phyloP scores from a whole-genome alignment of 768 basidiomycete genomes.

The Roridomyces roridus region DNA sequence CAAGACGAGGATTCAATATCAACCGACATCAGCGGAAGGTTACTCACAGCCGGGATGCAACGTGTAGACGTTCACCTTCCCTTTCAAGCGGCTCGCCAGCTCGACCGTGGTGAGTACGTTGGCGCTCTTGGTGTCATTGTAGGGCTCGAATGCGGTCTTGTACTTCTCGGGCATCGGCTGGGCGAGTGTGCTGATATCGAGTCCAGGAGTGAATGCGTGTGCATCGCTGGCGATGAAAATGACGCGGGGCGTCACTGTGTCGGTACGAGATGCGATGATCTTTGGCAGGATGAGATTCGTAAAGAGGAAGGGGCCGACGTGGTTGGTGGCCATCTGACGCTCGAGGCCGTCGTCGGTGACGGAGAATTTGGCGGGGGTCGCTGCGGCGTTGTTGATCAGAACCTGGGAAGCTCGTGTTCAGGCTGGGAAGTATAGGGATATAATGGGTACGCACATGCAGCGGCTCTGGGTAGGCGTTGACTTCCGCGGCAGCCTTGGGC shows the following conservation, averaged over 20 bases:
- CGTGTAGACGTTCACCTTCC: conserved; percentile 7
- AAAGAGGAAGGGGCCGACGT: too few species aligned
- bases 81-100: conserved; percentile 3
- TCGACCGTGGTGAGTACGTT: conserved; percentile 5
- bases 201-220: not conserved
- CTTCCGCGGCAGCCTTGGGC: not conserved
- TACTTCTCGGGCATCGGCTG: not conserved
- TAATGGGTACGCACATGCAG: too few species aligned
- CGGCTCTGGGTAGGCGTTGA: conserved; percentile 3
- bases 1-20: not conserved
- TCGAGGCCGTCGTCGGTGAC: too few species aligned
- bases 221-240: not conserved
- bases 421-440: too few species aligned
- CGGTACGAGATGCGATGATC: not conserved
- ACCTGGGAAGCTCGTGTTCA: too few species aligned
- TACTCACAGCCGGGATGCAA: conserved; percentile 9
- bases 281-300: not conserved
- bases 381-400: too few species aligned
- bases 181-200: too few species aligned
- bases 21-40: too few species aligned
- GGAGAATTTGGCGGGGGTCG: too few species aligned
- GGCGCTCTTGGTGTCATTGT: conserved; percentile 4
- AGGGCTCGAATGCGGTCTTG: not conserved
- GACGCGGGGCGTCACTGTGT: not conserved
- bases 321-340: too few species aligned